A percentile compares a stretch with the other conserved stretches of the same genome.
These are phyloP conservation scores for Extremus antarcticus DNA, from an alignment of 495 filamentous ascomycete species.

Conservation along the genomic window DNA sequence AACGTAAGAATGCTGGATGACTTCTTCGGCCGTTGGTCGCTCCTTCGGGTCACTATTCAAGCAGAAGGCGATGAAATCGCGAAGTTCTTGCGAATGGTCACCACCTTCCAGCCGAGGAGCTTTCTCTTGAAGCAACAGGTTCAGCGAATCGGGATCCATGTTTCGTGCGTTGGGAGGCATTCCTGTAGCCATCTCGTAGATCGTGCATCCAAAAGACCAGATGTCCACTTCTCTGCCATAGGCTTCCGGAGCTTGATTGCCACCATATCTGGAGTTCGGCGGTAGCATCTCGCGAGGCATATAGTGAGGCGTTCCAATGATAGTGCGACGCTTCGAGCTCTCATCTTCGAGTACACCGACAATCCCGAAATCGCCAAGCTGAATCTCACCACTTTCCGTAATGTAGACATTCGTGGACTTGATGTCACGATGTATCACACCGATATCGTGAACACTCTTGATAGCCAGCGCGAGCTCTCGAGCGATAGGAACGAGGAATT, in stretches of 20 bases:
- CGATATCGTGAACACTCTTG: slow-evolving; percentile 77
- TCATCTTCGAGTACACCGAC: slow-evolving; percentile 77
- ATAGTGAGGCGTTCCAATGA: slow-evolving; percentile 92
- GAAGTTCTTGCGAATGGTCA: slow-evolving; percentile 62
- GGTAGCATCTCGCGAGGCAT: slow-evolving; percentile 76
- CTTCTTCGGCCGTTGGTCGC: slow-evolving; percentile 58
- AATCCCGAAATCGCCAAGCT: slow-evolving; percentile 94
- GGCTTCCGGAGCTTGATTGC: slow-evolving; percentile 32
- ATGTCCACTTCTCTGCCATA: slow-evolving; percentile 72
- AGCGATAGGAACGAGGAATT: slow-evolving; percentile 80
- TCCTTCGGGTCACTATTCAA: slow-evolving; percentile 62
- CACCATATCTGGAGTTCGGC: slow-evolving; percentile 32
- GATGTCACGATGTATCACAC: slow-evolving; percentile 91
- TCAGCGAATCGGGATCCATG: not conserved
- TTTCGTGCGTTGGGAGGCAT: slow-evolving; percentile 53
- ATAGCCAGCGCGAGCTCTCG: slow-evolving; percentile 78
- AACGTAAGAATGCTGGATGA: slow-evolving; percentile 56
- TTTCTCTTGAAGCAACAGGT: slow-evolving; percentile 6
- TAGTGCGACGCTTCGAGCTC: slow-evolving; percentile 76
- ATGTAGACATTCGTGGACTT: slow-evolving; percentile 92
- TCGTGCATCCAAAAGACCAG: slow-evolving; percentile 87
- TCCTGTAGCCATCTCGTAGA: slow-evolving; percentile 86
- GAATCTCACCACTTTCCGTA: slow-evolving; percentile 72
- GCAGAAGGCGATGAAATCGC: slow-evolving; percentile 67
- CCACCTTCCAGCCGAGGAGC: slow-evolving; percentile 65